A percentile compares a stretch with the other conserved stretches of the same genome.
phyloP scores from a whole-genome alignment of 805 yeast genomes.

The Myxozyma geophila region DNA sequence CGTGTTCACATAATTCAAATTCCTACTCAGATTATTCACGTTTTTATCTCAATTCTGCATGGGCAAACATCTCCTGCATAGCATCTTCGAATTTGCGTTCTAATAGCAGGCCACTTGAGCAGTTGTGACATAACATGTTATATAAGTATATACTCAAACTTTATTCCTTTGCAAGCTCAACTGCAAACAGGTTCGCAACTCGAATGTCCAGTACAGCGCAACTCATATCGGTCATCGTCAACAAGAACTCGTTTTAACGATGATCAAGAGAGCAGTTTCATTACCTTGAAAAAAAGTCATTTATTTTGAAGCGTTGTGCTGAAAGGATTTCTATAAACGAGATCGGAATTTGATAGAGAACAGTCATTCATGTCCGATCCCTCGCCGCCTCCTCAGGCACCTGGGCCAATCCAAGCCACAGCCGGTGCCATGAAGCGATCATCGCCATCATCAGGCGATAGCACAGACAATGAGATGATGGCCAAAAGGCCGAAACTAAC shows the following conservation, averaged over 20 bases:
- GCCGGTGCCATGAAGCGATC: slow-evolving; percentile 16
- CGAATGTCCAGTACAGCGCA: too few relatives aligned
- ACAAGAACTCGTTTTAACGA: not conserved
- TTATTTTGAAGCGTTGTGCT: not conserved
- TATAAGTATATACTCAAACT: too few relatives aligned
- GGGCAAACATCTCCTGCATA: too few relatives aligned
- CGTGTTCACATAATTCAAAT: too few relatives aligned
- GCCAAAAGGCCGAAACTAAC: slow-evolving; percentile 31
- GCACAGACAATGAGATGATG: not conserved
- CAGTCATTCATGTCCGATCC: slow-evolving; percentile 8
- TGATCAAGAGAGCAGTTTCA: not conserved
- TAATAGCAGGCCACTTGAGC: too few relatives aligned
- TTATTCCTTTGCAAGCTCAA: too few relatives aligned
- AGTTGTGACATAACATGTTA: too few relatives aligned
- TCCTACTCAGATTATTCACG: too few relatives aligned
- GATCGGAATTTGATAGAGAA: not conserved
- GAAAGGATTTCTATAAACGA: not conserved
- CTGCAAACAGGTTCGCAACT: too few relatives aligned
- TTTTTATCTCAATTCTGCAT: too few relatives aligned
- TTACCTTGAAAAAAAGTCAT: not conserved
- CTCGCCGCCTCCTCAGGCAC: slow-evolving; percentile 9
- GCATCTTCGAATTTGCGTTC: too few relatives aligned
- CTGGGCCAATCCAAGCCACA: not conserved
- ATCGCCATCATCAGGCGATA: slow-evolving; percentile 20
- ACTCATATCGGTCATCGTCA: not conserved